phyloP scores from a whole-genome alignment of 2,329 filamentous ascomycete genomes.

The Trichoderma sp. region DNA sequence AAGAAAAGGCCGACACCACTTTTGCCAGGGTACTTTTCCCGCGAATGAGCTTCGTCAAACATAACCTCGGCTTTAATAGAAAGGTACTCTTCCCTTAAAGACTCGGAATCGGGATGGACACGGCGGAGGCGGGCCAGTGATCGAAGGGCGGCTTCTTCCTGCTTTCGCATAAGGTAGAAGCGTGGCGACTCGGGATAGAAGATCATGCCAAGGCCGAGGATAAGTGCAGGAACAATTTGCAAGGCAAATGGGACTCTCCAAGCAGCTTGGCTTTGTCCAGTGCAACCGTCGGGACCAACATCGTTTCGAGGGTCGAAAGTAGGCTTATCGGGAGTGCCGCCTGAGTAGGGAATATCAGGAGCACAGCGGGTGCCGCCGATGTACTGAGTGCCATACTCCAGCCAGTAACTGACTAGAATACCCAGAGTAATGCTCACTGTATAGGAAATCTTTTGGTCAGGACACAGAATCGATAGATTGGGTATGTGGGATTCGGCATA shows the following conservation, averaged over 20 bases:
- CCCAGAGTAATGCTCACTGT: conserved; percentile 39
- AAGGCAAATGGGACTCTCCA: conserved; percentile 49
- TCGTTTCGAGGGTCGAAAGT: conserved; percentile 43
- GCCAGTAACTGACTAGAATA: conserved; percentile 43
- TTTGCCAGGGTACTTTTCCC: conserved; percentile 32
- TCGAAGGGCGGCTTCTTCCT: conserved; percentile 31
- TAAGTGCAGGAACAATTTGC: conserved; percentile 53
- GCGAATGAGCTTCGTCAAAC: conserved; percentile 32
- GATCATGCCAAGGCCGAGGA: conserved; percentile 53
- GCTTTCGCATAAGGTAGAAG: conserved; percentile 32
- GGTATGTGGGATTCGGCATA: not conserved
- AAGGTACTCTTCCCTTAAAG: conserved; percentile 33
- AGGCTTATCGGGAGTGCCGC: conserved; percentile 36
- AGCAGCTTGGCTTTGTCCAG: conserved; percentile 41
- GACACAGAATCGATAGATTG: not conserved
- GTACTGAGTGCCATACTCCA: conserved; percentile 41
- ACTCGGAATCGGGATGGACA: conserved; percentile 31
- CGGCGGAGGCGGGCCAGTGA: conserved; percentile 34
- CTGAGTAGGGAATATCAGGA: conserved; percentile 45
- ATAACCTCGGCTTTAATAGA: conserved; percentile 38
- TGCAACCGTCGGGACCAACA: conserved; percentile 40
- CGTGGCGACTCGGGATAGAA: conserved; percentile 45
- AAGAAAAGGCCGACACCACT: conserved; percentile 30
- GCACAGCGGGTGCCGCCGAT: conserved; percentile 46
- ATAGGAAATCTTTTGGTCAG: not conserved